Evolutionary conservation across 1,284 basidiomycete genomes (phyloP).

Genomic region (Pisolithus thermaeus): DNA sequence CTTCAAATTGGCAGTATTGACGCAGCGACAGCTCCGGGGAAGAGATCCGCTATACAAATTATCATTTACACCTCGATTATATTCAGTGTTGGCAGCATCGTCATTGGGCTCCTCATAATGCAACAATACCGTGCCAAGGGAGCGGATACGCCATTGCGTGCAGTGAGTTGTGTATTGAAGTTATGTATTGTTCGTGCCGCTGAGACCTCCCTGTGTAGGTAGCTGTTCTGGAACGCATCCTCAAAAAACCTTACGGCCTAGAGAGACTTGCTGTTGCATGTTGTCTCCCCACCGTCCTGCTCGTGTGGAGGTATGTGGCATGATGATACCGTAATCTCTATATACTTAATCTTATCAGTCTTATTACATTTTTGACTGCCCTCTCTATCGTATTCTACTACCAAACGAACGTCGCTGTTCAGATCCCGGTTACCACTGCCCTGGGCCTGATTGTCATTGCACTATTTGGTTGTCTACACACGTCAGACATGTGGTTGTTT

Average conservation of each 20-base stretch:
- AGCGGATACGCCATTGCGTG: constrained; percentile 26
- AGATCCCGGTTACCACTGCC: constrained; percentile 20
- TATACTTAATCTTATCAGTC: constrained; percentile 10
- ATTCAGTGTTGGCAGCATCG: constrained; percentile 24
- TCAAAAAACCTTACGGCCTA: constrained; percentile 19
- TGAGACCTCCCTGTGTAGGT: constrained; percentile 13
- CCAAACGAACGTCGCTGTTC: constrained; percentile 17
- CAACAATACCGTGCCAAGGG: constrained; percentile 30
- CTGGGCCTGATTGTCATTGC: constrained; percentile 15
- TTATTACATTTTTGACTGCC: constrained; percentile 20
- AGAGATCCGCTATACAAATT: constrained; percentile 20
- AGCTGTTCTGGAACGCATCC: constrained; percentile 22
- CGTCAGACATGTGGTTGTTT: constrained; percentile 6
- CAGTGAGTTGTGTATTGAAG: constrained; percentile 11
- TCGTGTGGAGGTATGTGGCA: constrained; percentile 25
- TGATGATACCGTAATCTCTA: neutral
- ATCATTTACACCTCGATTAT: constrained; percentile 27
- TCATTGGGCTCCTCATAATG: constrained; percentile 24
- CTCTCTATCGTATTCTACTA: constrained; percentile 21
- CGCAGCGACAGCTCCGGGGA: neutral
- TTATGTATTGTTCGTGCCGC: neutral
- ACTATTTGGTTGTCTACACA: constrained; percentile 21
- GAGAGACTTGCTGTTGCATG: constrained; percentile 27
- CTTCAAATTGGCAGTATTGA: constrained; percentile 13
- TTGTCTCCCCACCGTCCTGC: constrained; percentile 26